phyloP scores from a whole-genome alignment of 148 eudicot species.

The Cornus florida region DNA sequence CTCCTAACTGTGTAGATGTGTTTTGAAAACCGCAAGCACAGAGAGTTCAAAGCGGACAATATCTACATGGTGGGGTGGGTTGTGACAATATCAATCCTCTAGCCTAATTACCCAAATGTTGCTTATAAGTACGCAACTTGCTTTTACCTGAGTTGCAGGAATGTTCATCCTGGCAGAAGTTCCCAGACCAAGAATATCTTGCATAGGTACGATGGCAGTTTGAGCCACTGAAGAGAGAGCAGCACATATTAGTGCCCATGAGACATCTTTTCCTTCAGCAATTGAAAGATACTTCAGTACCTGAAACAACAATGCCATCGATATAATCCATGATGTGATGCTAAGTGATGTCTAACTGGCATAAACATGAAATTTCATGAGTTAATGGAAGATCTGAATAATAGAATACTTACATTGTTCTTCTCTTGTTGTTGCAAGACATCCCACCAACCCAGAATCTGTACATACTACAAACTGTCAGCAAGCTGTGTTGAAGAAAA shows the following conservation, averaged over 20 bases:
- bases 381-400: neutral
- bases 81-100: too few relatives aligned
- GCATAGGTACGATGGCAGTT: conserved; percentile 89
- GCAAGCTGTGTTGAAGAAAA: neutral
- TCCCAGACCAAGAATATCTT: conserved; percentile 84
- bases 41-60: too few relatives aligned
- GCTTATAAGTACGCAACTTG: neutral
- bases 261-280: conserved; percentile 46
- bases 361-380: conserved; percentile 1
- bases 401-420: conserved; percentile 51
- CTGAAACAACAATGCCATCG: conserved; percentile 33
- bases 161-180: conserved; percentile 93
- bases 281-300: conserved; percentile 69
- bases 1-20: too few relatives aligned
- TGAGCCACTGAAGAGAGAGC: conserved; percentile 81
- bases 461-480: conserved; percentile 15
- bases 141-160: conserved; percentile 90
- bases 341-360: neutral
- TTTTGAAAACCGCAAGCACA: too few relatives aligned
- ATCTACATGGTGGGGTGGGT: too few relatives aligned
- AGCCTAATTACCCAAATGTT: neutral
- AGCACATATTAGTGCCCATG: conserved; percentile 76
- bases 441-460: conserved; percentile 97
- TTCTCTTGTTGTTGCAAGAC: conserved; percentile 70
- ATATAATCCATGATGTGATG: neutral